Evolutionary conservation across 441 rosid genomes (phyloP).

Genomic region (Brassica hybrid): DNA sequence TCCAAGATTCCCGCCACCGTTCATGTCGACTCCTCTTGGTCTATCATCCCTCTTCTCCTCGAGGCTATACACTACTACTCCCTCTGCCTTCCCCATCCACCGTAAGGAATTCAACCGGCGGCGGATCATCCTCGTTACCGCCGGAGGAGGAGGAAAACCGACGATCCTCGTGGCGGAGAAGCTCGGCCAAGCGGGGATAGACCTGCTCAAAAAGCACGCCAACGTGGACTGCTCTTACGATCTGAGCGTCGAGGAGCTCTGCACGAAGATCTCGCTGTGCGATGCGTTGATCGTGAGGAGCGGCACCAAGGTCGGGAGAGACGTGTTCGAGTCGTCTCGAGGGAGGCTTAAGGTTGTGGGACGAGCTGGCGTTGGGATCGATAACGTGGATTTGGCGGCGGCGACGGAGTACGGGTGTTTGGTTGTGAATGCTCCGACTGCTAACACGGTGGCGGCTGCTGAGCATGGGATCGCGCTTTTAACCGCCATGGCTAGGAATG

Average conservation of each 20-base stretch:
- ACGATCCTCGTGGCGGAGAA: constrained; percentile 69
- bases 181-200: constrained; percentile 64
- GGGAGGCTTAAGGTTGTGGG: constrained; percentile 76
- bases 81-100: constrained; percentile 24
- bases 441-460: constrained; percentile 74
- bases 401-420: constrained; percentile 75
- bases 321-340: constrained; percentile 64
- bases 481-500: constrained; percentile 60
- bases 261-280: constrained; percentile 61
- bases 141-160: constrained; percentile 52
- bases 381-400: constrained; percentile 69
- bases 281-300: constrained; percentile 75
- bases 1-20: constrained; percentile 23
- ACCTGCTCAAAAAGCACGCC: constrained; percentile 52
- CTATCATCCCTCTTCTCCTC: constrained; percentile 34
- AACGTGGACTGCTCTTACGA: constrained; percentile 67
- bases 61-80: constrained; percentile 4
- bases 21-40: constrained; percentile 36
- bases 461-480: constrained; percentile 72
- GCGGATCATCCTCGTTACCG: constrained; percentile 27
- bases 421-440: constrained; percentile 73
- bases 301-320: constrained; percentile 69
- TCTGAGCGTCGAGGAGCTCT: constrained; percentile 60
- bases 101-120: not conserved
- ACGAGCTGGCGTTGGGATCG: constrained; percentile 75